Evolutionary conservation across 2,329 filamentous ascomycete genomes (phyloP).

Genomic region (Arthrobotrys entomopaga): DNA sequence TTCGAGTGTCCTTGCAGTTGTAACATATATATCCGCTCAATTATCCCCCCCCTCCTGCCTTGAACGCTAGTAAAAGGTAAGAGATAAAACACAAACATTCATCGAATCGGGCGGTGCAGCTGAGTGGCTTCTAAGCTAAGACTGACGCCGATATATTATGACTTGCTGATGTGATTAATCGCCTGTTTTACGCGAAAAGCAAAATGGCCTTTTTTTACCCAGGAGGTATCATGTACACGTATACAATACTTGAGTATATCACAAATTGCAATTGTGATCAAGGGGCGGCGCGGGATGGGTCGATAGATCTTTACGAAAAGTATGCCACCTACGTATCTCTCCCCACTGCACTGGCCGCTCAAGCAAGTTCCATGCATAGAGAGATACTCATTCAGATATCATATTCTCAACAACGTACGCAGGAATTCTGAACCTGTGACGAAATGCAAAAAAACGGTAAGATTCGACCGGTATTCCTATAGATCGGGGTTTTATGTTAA

Average conservation of each 20-base stretch:
- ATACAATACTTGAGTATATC: no score
- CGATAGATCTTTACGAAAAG: no score
- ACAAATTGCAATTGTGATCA: no score
- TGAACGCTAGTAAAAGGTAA: slow-evolving; percentile 11
- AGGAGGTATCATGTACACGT: no score
- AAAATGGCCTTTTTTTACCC: no score
- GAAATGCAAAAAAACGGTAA: not conserved
- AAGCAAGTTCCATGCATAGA: no score
- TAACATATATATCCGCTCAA: slow-evolving; percentile 25
- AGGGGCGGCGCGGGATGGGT: not conserved
- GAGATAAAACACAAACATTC: not conserved
- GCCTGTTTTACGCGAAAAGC: not conserved
- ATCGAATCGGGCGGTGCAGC: not conserved
- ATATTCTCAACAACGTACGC: no score
- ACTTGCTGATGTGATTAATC: slow-evolving; percentile 23
- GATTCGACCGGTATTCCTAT: no score
- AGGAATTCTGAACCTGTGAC: not conserved
- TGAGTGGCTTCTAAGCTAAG: not conserved
- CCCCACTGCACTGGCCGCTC: no score
- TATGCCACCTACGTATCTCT: no score
- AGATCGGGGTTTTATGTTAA: not conserved
- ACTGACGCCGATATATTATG: not conserved
- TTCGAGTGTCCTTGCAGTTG: not conserved
- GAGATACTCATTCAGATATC: no score
- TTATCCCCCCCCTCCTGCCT: not conserved